Conservation (phyloP, 192 early-diverging fungal genomes). For the Coemansia sp. region DNA sequence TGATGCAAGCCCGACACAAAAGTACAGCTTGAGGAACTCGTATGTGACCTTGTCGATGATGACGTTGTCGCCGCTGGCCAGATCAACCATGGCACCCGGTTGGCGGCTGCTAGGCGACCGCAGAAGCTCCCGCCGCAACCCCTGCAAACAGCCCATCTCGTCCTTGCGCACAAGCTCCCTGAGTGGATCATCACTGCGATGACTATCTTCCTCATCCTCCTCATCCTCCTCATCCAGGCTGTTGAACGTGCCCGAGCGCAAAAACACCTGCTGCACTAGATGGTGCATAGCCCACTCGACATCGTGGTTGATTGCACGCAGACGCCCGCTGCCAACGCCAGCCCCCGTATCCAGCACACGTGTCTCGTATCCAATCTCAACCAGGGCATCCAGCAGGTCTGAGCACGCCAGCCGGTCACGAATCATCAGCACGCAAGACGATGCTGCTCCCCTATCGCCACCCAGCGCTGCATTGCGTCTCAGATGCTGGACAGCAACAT, state of each 20-base stretch:
- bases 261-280: constrained; percentile 48
- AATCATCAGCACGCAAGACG: constrained; percentile 47
- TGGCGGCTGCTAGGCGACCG: constrained; percentile 19
- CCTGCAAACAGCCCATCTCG: neutral
- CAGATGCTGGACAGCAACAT: neutral
- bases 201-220: neutral
- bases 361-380: constrained; percentile 49
- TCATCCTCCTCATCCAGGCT: constrained; percentile 11
- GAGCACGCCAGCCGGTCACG: constrained; percentile 52
- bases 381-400: constrained; percentile 47
- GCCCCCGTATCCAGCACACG: constrained; percentile 31
- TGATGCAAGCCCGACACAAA: constrained; percentile 29
- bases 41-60: constrained; percentile 53
- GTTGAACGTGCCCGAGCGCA: constrained; percentile 30
- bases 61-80: constrained; percentile 40
- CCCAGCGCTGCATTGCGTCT: neutral
- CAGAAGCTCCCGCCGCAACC: constrained; percentile 25
- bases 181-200: neutral
- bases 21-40: constrained; percentile 53
- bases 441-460: constrained; percentile 1
- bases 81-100: constrained; percentile 36
- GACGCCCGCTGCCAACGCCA: constrained; percentile 28
- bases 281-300: constrained; percentile 57
- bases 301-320: constrained; percentile 52
- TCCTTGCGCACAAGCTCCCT: constrained; percentile 2